These are phyloP conservation scores for Blastobotrys arbuscula DNA, from an alignment of 1,139 yeast species.

Conservation along the genomic window DNA sequence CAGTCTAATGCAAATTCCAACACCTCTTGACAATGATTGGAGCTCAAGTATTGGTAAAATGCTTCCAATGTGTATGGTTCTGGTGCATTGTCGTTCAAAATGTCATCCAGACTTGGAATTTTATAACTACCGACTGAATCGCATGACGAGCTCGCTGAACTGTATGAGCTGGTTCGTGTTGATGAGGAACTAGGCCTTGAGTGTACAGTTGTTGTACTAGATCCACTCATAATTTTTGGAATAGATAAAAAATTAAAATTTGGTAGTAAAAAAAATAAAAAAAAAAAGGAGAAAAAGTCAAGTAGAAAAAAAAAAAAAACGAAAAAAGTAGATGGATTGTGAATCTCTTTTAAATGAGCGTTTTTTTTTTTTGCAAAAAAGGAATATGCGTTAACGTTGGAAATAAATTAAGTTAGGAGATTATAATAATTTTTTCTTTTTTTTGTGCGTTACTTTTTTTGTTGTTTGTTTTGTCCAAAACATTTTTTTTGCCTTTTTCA, in stretches of 20 bases:
- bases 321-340: background rate
- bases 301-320: background rate
- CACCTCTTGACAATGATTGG: slow-evolving; percentile 34
- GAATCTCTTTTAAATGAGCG: background rate
- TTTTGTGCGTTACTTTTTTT: no score
- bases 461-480: no score
- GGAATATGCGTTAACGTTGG: no score
- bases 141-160: background rate
- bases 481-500: no score
- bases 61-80: slow-evolving; percentile 29
- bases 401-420: no score
- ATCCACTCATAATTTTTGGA: background rate
- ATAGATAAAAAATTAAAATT: background rate
- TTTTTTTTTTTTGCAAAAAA: no score
- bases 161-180: background rate
- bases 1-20: slow-evolving; percentile 34
- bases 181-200: slow-evolving; percentile 8
- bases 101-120: slow-evolving; percentile 28
- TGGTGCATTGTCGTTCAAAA: slow-evolving; percentile 24
- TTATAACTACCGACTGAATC: background rate
- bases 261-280: background rate
- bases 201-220: slow-evolving; percentile 3
- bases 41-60: slow-evolving; percentile 29
- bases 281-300: background rate
- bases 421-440: no score